phyloP scores from a whole-genome alignment of 352 stramenopile genomes.

The Stramenopiles sp. region DNA sequence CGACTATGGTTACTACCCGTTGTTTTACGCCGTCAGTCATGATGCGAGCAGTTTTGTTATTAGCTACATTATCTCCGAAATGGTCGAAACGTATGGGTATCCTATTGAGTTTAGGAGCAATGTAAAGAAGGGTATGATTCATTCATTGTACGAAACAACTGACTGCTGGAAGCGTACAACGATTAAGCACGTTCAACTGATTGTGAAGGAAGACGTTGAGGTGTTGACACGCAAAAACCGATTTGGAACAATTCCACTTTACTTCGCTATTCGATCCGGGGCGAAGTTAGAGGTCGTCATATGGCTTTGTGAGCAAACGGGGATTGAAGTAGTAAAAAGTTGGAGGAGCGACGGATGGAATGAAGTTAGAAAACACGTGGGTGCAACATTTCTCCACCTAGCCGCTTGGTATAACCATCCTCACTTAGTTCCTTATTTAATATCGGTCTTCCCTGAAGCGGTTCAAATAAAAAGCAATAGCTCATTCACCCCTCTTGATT shows the following conservation, averaged over 20 bases:
- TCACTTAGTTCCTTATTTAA: not conserved
- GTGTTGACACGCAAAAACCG: not conserved
- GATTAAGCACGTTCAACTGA: not conserved
- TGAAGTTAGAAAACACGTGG: not conserved
- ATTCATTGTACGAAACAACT: not conserved
- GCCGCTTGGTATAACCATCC: slow-evolving; percentile 3
- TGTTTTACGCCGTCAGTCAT: not conserved
- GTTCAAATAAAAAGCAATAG: slow-evolving; percentile 3
- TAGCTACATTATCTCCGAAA: not conserved
- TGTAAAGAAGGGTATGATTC: slow-evolving; percentile 6
- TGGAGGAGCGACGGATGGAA: not conserved
- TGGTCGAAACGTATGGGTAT: not conserved
- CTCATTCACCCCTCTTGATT: not conserved
- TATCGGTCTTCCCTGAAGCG: not conserved
- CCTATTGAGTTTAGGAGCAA: not conserved
- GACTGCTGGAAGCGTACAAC: not conserved
- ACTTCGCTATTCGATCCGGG: not conserved
- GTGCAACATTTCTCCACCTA: not conserved
- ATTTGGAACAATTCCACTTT: not conserved
- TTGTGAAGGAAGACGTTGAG: not conserved
- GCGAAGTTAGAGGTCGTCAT: not conserved
- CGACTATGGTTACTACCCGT: slow-evolving; percentile 1
- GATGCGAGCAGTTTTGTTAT: not conserved
- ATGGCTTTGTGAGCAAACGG: not conserved
- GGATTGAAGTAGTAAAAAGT: not conserved